These are phyloP conservation scores for Rhinocladiella similis DNA, from an alignment of 2,329 filamentous ascomycete species.

Conservation along the genomic window DNA sequence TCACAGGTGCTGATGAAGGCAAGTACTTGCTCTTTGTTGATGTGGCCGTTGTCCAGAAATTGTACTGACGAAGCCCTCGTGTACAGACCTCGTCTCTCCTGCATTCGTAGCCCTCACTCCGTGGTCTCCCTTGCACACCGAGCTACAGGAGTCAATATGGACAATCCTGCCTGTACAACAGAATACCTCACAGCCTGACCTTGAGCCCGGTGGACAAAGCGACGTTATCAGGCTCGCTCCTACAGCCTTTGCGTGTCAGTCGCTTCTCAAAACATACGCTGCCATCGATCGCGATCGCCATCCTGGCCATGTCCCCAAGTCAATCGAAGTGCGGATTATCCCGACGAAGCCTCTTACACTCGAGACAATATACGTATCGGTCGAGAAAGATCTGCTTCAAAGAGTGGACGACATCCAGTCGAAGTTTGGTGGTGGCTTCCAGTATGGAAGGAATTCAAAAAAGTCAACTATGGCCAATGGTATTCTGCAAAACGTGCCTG, in stretches of 20 bases:
- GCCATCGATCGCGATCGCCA: slow-evolving; percentile 74
- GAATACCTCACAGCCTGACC: slow-evolving; percentile 46
- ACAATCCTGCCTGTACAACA: slow-evolving; percentile 72
- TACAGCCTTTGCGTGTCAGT: slow-evolving; percentile 74
- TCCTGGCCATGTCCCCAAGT: slow-evolving; percentile 68
- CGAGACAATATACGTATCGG: slow-evolving; percentile 81
- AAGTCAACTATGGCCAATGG: slow-evolving; percentile 15
- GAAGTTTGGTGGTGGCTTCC: slow-evolving; percentile 68
- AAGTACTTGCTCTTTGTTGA: not conserved
- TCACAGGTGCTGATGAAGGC: slow-evolving; percentile 55
- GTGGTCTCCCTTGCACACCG: slow-evolving; percentile 41
- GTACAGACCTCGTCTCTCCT: slow-evolving; percentile 2
- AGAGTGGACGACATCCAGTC: slow-evolving; percentile 80
- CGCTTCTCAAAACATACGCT: slow-evolving; percentile 72
- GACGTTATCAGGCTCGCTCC: slow-evolving; percentile 77
- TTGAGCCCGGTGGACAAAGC: slow-evolving; percentile 61
- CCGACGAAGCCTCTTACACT: slow-evolving; percentile 78
- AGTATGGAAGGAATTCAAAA: slow-evolving; percentile 28
- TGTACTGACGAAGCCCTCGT: slow-evolving; percentile 8
- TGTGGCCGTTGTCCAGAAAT: not conserved
- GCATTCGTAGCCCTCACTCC: slow-evolving; percentile 49
- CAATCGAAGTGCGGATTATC: slow-evolving; percentile 80
- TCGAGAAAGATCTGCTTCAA: slow-evolving; percentile 77
- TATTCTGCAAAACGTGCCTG: slow-evolving; percentile 21
- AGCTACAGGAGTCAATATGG: slow-evolving; percentile 69